These are phyloP conservation scores for Fusarium fujikuroi DNA, from an alignment of 2,329 filamentous ascomycete genomes.

Conservation along the genomic window DNA sequence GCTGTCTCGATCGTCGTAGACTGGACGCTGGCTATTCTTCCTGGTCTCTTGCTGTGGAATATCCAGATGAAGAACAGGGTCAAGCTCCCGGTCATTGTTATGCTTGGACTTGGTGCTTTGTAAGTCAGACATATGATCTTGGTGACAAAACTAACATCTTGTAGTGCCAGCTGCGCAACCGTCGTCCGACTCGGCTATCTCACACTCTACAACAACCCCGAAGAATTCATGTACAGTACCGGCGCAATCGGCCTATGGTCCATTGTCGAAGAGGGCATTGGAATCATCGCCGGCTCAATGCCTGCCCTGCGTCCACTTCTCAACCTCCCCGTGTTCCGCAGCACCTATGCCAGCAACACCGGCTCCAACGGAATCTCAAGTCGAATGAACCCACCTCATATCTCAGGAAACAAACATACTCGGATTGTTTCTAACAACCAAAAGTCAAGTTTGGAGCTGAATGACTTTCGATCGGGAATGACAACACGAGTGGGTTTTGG, in stretches of 20 bases:
- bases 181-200: conserved; percentile 38
- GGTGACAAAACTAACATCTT: neutral
- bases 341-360: conserved; percentile 18
- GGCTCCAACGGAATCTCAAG: conserved; percentile 5
- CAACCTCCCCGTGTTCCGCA: conserved; percentile 25
- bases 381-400: neutral
- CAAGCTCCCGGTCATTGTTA: conserved; percentile 34
- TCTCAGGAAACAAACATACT: neutral
- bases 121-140: neutral
- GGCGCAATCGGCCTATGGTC: conserved; percentile 41
- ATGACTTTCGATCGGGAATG: neutral
- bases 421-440: neutral
- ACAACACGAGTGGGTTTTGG: conserved; percentile 1
- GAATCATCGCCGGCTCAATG: conserved; percentile 41
- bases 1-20: conserved; percentile 43
- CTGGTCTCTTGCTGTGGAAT: conserved; percentile 41
- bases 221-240: conserved; percentile 39
- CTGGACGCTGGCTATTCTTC: conserved; percentile 41
- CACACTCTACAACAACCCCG: conserved; percentile 33
- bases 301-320: conserved; percentile 36
- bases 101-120: conserved; percentile 40
- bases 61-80: conserved; percentile 42
- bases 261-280: conserved; percentile 37
- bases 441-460: conserved; percentile 1
- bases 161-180: conserved; percentile 37